Conservation (phyloP, 441 rosid species). For the Populus hybrid region DNA sequence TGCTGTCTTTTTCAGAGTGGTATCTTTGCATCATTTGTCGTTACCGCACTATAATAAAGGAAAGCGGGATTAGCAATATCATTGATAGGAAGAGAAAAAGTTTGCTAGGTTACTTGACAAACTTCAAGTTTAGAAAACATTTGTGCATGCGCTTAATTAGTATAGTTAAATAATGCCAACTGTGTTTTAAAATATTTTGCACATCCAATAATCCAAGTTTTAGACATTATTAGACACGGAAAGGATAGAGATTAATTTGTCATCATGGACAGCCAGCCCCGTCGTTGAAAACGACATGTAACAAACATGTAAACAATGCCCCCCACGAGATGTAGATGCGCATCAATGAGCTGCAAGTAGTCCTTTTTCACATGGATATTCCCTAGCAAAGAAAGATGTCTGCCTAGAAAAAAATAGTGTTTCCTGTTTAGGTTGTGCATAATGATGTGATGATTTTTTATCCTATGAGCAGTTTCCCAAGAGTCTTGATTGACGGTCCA, state of each 20-base stretch:
- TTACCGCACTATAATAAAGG: neutral
- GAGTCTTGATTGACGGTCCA: conserved; percentile 81
- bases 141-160: neutral
- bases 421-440: neutral
- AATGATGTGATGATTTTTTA: neutral
- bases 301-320: conserved; percentile 6
- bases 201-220: neutral
- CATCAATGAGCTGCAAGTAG: neutral
- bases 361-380: neutral
- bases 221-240: neutral
- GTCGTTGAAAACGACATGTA: neutral
- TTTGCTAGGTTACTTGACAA: neutral
- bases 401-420: neutral
- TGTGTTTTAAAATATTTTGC: neutral
- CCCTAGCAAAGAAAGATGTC: neutral
- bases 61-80: neutral
- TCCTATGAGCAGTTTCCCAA: conserved; percentile 52
- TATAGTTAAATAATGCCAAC: neutral
- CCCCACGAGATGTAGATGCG: neutral
- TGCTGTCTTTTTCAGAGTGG: neutral
- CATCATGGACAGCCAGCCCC: neutral
- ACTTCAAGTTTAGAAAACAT: neutral
- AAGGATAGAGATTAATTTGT: neutral
- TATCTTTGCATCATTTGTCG: neutral
- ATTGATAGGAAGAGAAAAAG: neutral